A percentile compares a stretch with the other conserved stretches of the same genome.
phyloP scores from a whole-genome alignment of 2,329 filamentous ascomycete species.

The Fusarium napiforme region DNA sequence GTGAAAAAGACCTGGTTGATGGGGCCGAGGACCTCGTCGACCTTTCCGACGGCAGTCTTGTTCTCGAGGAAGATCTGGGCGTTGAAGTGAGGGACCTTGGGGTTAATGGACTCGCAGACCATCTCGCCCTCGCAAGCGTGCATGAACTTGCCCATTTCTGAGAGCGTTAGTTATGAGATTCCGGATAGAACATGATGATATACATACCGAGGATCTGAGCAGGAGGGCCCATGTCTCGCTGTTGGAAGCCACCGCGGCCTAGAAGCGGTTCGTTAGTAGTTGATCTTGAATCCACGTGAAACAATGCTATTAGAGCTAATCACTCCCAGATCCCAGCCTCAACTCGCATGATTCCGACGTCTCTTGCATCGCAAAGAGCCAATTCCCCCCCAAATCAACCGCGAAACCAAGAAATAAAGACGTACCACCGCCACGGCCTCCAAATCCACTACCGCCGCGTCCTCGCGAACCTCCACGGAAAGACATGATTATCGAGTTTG shows the following conservation, averaged over 20 bases:
- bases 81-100: slow-evolving; percentile 99
- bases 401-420: neutral
- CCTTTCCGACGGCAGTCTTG: slow-evolving; percentile 95
- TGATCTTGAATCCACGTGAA: neutral
- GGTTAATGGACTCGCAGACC: slow-evolving; percentile 94
- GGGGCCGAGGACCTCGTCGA: slow-evolving; percentile 96
- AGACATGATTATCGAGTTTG: slow-evolving; percentile 48
- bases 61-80: slow-evolving; percentile 99
- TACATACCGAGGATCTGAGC: slow-evolving; percentile 52
- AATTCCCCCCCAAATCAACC: neutral
- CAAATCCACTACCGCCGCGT: slow-evolving; percentile 50
- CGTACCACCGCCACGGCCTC: slow-evolving; percentile 52
- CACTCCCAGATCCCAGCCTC: neutral
- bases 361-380: neutral
- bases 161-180: slow-evolving; percentile 10
- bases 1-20: slow-evolving; percentile 99
- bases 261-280: slow-evolving; percentile 29
- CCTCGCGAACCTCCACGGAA: slow-evolving; percentile 53
- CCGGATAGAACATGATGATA: neutral
- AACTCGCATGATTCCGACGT: neutral
- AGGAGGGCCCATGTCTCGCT: slow-evolving; percentile 54
- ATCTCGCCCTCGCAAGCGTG: slow-evolving; percentile 98
- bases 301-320: neutral
- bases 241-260: slow-evolving; percentile 54
- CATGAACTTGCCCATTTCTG: slow-evolving; percentile 93